phyloP scores from a whole-genome alignment of 1,139 yeast genomes.

The Debaryomycetaceae sp. region DNA sequence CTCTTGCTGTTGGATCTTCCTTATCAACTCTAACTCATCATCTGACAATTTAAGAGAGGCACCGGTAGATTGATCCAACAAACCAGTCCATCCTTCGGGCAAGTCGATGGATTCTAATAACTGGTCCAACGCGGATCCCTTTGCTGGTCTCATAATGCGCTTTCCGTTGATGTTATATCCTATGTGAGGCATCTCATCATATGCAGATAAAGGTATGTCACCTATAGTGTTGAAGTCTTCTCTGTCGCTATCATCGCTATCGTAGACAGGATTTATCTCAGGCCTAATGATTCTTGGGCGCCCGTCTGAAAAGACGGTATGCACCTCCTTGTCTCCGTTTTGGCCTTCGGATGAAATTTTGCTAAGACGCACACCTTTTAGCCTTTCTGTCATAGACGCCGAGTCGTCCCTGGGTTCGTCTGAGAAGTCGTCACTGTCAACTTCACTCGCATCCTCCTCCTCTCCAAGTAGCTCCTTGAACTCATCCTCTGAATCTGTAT shows the following conservation, averaged over 20 bases:
- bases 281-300: slow-evolving; percentile 72
- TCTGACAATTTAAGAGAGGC: slow-evolving; percentile 77
- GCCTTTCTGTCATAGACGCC: slow-evolving; percentile 49
- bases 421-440: slow-evolving; percentile 38
- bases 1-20: slow-evolving; percentile 82
- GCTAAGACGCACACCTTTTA: slow-evolving; percentile 51
- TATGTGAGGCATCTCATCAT: slow-evolving; percentile 95
- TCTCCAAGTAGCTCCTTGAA: slow-evolving; percentile 56
- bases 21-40: slow-evolving; percentile 86
- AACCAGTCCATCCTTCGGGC: slow-evolving; percentile 98
- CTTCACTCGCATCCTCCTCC: slow-evolving; percentile 39
- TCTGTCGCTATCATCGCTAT: slow-evolving; percentile 86
- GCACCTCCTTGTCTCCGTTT: slow-evolving; percentile 30
- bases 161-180: slow-evolving; percentile 97
- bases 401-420: slow-evolving; percentile 52
- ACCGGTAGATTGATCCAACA: slow-evolving; percentile 88
- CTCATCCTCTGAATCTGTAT: slow-evolving; percentile 58
- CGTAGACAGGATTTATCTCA: slow-evolving; percentile 89
- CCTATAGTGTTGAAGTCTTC: slow-evolving; percentile 90
- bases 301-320: slow-evolving; percentile 74
- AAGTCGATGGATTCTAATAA: slow-evolving; percentile 84
- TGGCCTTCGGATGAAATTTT: slow-evolving; percentile 39
- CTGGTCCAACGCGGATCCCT: slow-evolving; percentile 90
- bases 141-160: slow-evolving; percentile 97
- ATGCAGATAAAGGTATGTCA: slow-evolving; percentile 85